Evolutionary conservation across 768 basidiomycete species (phyloP), one percentile per base, ranked within the genome.

Genomic region (Tephrocybe sp.): DNA sequence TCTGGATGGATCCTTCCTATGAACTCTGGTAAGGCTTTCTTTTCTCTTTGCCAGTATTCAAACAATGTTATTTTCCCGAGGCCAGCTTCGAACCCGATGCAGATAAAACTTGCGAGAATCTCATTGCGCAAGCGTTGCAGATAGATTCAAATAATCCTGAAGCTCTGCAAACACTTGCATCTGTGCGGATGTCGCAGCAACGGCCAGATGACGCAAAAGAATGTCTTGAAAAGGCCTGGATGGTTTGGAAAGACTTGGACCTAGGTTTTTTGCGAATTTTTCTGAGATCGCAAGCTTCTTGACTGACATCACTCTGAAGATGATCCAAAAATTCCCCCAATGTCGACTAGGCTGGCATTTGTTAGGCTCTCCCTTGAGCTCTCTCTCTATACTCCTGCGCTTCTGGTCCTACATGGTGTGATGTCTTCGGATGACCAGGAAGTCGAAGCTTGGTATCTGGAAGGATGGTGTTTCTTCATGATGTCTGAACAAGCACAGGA

Each of bases 1-100:
- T 94, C 13, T 97, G 93, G 93, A 95, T 97, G 92, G 89, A 94
- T 59, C 88, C 88, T 24, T 77, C 78, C 1, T 85, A 86, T 56
- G 91, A 94, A 74, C 73, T 95, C 42, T 94, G 93, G 93, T 87
- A 59, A 43, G 82, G 62, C 25, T 27, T n/a, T 15, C 3, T 49
- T 25, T 19, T 49, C 24, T 31, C 7, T 18, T n/a, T 37, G 27
- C 23, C n/a, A 41, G n/a, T 21, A 13, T 38, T 8, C 38, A 27
- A 7, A 13, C 29, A 30, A n/a, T 25, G 21, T 44, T 42, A 50
- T 15, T 42, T 45, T 47, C 46, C 10, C 16, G 6, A 22, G 23
- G 7, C 1, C 50, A 95, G 93, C 64, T 84, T 88, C 57, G 90
- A 91, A 61, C 83, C 86, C 15, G 77, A 82, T 19, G 94, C 93